A percentile compares a stretch with the other conserved stretches of the same genome.
Conservation (phyloP, 805 yeast genomes). For the Torulaspora microellipsoides region DNA sequence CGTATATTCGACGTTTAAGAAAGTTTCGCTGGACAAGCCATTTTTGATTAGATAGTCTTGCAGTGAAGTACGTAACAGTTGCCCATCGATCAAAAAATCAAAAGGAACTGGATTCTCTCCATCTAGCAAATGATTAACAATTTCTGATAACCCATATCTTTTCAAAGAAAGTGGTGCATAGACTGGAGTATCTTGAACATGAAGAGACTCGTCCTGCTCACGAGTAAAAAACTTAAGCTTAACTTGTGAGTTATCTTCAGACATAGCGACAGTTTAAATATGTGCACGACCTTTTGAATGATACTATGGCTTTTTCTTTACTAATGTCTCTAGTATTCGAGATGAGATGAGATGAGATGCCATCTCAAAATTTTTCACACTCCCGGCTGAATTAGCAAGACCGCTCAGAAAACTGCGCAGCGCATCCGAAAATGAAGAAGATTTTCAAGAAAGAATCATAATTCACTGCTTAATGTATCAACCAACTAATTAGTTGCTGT, state of each 20-base stretch:
- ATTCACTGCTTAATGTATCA: too few relatives aligned
- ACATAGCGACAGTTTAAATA: constrained; percentile 5
- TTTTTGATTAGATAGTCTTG: constrained; percentile 71
- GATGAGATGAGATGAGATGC: constrained; percentile 21
- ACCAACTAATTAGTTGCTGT: too few relatives aligned
- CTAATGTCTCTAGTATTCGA: constrained; percentile 2
- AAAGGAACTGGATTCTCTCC: constrained; percentile 71
- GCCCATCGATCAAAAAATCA: constrained; percentile 87
- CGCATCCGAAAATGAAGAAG: background rate
- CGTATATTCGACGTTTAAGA: constrained; percentile 80
- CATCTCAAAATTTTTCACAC: constrained; percentile 5
- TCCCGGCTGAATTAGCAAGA: background rate
- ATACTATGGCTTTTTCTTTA: background rate
- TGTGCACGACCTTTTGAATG: background rate
- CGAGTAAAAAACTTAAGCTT: constrained; percentile 81
- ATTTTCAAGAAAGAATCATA: too few relatives aligned
- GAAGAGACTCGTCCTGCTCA: constrained; percentile 69
- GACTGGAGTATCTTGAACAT: constrained; percentile 74
- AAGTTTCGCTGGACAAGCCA: constrained; percentile 79
- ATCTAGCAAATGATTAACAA: constrained; percentile 80
- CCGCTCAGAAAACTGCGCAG: constrained; percentile 2
- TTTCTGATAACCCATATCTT: constrained; percentile 89
- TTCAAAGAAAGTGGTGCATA: constrained; percentile 82
- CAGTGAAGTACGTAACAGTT: constrained; percentile 68
- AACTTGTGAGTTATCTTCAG: constrained; percentile 54